Base-by-base conservation (phyloP, 495 filamentous ascomycete species). In the Tuber calosporum region DNA sequence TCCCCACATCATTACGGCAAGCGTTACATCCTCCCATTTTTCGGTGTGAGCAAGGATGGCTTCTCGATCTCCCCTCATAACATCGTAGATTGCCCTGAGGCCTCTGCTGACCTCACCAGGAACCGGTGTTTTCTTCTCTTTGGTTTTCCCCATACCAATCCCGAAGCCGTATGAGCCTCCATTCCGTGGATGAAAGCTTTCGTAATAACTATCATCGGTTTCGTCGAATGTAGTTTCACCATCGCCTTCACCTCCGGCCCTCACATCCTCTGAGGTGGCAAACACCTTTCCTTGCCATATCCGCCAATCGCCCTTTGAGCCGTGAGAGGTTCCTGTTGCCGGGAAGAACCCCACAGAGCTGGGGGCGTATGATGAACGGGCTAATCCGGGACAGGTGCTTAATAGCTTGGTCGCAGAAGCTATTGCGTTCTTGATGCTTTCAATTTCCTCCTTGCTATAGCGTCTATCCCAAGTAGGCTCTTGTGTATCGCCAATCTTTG, bases 241-340 rank as follows among this genome's bases (percentile, higher is more conserved):
- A 41, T 15, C 71, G 67, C 2, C 43, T 20, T 19, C 75, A 66
- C 70, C 69, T 62, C 42, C 68, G 69, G 3, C 41, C 66, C 40
- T 70, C 72, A 17, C 45, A 34, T 75, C 80, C n/a, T 81, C 79
- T 5, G 68, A 71, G 39, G 74, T 77, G 30, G 81, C 70, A 26
- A 75, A 72, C 38, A 79, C 79, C 26, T 74, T 67, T 36, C 81
- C 81, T 39, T 82, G 81, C 73, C 79, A 82, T 62, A 82, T 79
- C 17, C 81, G 74, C 81, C 81, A 82, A 37, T 79, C 74, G 0
- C 70, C 74, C 1, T 71, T 68, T 22, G 66, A 75, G 2, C 79
- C 80, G 41, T 82, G 77, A 22, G 38, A 9, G n/a, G 39, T 67
- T 34, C 71, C 72, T 1, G 67, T 41, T 15, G 11, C 40, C 0